A percentile compares a stretch with the other conserved stretches of the same genome.
Conservation (phyloP, 2,329 filamentous ascomycete species). For the Colletotrichum sp. region DNA sequence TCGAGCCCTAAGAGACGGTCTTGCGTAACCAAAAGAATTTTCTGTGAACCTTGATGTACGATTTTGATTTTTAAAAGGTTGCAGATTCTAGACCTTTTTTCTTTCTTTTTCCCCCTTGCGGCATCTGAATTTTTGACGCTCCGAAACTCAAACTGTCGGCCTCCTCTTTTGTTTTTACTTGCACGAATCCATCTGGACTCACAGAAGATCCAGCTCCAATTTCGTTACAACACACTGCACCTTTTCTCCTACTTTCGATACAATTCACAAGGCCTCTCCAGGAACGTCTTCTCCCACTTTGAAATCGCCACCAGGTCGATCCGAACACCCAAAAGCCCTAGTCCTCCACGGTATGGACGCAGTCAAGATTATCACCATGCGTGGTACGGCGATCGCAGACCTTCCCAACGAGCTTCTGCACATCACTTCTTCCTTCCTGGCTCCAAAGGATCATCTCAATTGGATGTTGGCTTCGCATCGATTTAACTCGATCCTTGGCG, state of each 20-base stretch:
- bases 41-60: background rate
- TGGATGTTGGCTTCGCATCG: background rate
- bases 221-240: background rate
- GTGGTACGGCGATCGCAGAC: background rate
- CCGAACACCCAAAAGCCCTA: background rate
- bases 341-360: background rate
- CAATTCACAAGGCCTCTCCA: background rate
- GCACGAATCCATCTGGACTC: background rate
- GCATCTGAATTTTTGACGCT: background rate
- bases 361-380: background rate
- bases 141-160: background rate
- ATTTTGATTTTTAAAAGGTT: background rate
- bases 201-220: background rate
- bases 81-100: background rate
- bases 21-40: background rate
- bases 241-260: background rate
- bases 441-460: background rate
- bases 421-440: background rate
- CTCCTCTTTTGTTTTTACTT: background rate
- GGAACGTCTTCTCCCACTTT: background rate
- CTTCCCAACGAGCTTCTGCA: background rate
- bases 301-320: background rate
- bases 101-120: background rate
- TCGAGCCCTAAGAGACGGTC: background rate
- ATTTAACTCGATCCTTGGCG: background rate